Percentiles rank a stretch among this genome's conserved stretches.
Conservation (phyloP, 208 protist genomes). For the Acanthamoeba quina region DNA sequence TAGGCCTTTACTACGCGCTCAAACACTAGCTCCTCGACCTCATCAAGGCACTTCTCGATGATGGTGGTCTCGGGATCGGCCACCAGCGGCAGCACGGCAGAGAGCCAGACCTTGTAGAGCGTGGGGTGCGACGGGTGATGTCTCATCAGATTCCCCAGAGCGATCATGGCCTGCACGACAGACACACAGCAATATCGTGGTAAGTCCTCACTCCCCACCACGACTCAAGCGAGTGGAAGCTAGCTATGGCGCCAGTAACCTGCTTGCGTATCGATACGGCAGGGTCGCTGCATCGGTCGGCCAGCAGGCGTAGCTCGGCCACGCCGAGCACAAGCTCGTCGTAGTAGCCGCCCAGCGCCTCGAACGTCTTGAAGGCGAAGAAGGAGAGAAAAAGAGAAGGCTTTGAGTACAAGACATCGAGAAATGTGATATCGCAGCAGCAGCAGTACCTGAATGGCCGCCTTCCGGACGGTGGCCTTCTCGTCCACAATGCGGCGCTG, state of each 20-base stretch:
- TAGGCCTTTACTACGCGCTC: slow-evolving; percentile 28
- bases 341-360: slow-evolving; percentile 19
- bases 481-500: slow-evolving; percentile 60
- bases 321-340: slow-evolving; percentile 62
- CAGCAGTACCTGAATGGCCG: slow-evolving; percentile 71
- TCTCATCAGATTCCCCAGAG: slow-evolving; percentile 26
- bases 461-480: slow-evolving; percentile 51
- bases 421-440: neutral
- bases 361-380: neutral
- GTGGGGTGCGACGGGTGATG: slow-evolving; percentile 45
- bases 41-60: slow-evolving; percentile 64
- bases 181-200: neutral
- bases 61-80: slow-evolving; percentile 66
- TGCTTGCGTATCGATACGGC: slow-evolving; percentile 72
- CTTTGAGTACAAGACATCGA: neutral
- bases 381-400: neutral
- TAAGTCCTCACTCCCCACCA: neutral
- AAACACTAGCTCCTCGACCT: slow-evolving; percentile 60
- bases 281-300: slow-evolving; percentile 58
- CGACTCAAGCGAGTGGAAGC: neutral
- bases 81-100: slow-evolving; percentile 42
- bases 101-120: slow-evolving; percentile 67
- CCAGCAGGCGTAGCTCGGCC: slow-evolving; percentile 44
- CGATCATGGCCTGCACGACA: slow-evolving; percentile 27
- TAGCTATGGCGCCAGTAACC: neutral